Percentiles rank a stretch among this genome's conserved stretches.
phyloP scores from a whole-genome alignment of 805 yeast species.

The baker's yeast (Saccharomyces cerevisiae) region DNA sequence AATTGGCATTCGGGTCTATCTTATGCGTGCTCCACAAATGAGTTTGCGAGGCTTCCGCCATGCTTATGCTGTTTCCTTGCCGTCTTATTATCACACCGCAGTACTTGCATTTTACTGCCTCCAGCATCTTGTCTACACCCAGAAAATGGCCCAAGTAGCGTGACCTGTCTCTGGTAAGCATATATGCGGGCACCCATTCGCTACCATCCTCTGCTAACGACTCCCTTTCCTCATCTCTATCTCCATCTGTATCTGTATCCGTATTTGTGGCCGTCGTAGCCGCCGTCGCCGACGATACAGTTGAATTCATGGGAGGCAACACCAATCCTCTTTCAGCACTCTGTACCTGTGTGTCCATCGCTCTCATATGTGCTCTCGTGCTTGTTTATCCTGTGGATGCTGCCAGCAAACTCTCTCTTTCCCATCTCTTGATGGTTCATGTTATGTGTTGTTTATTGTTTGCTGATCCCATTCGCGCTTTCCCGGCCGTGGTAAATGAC shows the following conservation, averaged over 20 bases:
- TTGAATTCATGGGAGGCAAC: slow-evolving; percentile 4
- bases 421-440: not conserved
- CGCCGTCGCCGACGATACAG: slow-evolving; percentile 8
- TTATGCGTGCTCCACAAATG: slow-evolving; percentile 10
- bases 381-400: not conserved
- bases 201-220: not conserved
- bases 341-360: not conserved
- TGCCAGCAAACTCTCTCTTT: no score
- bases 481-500: not conserved
- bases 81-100: slow-evolving; percentile 8
- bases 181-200: slow-evolving; percentile 12
- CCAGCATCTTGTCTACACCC: not conserved
- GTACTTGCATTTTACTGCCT: slow-evolving; percentile 12
- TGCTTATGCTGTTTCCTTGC: not conserved
- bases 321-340: slow-evolving; percentile 2
- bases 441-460: not conserved
- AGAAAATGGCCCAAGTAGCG: slow-evolving; percentile 12
- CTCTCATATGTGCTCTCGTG: not conserved
- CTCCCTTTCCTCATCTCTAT: slow-evolving; percentile 5
- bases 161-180: slow-evolving; percentile 5
- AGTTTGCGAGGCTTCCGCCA: slow-evolving; percentile 1
- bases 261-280: not conserved
- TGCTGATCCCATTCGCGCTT: not conserved
- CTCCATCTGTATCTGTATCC: slow-evolving; percentile 3
- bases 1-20: slow-evolving; percentile 5